Evolutionary conservation across 345 rosid species (phyloP).

Genomic region (Moricandia arvensis): DNA sequence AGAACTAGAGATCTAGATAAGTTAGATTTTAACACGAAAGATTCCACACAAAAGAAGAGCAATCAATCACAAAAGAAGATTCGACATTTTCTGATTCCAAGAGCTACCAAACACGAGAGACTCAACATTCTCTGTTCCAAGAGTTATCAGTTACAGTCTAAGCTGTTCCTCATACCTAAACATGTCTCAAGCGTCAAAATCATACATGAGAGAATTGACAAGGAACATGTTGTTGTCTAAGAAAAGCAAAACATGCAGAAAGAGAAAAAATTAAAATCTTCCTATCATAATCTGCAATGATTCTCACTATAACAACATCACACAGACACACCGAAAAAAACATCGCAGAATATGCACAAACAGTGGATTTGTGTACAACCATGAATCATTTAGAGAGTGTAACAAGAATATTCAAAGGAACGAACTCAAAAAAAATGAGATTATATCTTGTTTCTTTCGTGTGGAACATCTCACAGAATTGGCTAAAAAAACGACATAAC

Average conservation of each 20-base stretch:
- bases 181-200: too few relatives aligned
- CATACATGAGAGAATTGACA: conserved; percentile 7
- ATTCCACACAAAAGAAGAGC: too few relatives aligned
- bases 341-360: not conserved
- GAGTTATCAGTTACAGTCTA: not conserved
- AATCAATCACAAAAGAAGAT: too few relatives aligned
- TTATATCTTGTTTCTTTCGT: too few relatives aligned
- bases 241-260: conserved; percentile 13
- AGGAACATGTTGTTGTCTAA: not conserved
- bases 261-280: conserved; percentile 11
- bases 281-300: conserved; percentile 1
- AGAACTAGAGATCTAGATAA: not conserved
- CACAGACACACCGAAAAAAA: too few relatives aligned
- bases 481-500: conserved; percentile 25
- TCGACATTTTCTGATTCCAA: too few relatives aligned
- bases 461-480: conserved; percentile 26
- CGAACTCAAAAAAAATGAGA: conserved; percentile 21
- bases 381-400: conserved; percentile 6
- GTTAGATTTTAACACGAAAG: not conserved
- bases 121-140: not conserved
- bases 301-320: conserved; percentile 9
- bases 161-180: not conserved
- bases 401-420: not conserved
- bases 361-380: conserved; percentile 1
- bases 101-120: not conserved